A percentile compares a stretch with the other conserved stretches of the same genome.
Evolutionary conservation across 2,329 filamentous ascomycete genomes (phyloP).

Genomic region (Rhinocladiella similis): DNA sequence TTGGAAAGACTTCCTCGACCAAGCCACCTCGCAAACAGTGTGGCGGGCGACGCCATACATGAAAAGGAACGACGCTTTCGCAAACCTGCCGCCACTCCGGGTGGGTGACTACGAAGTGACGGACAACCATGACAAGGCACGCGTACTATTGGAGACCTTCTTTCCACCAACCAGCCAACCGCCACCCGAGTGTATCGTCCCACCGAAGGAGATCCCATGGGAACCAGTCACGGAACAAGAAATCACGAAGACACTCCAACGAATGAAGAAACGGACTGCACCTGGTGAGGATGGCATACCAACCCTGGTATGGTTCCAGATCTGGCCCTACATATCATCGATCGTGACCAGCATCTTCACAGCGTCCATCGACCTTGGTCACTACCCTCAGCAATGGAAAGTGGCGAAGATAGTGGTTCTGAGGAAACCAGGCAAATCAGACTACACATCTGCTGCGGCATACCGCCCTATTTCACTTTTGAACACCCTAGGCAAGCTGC

Average conservation of each 20-base stretch:
- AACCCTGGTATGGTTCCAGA: slow-evolving; percentile 20
- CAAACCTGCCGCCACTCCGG: slow-evolving; percentile 23
- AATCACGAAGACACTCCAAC: slow-evolving; percentile 17
- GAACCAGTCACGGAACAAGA: slow-evolving; percentile 24
- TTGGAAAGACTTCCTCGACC: slow-evolving; percentile 31
- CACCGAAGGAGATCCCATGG: slow-evolving; percentile 19
- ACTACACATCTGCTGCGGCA: slow-evolving; percentile 30
- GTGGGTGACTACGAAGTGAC: slow-evolving; percentile 16
- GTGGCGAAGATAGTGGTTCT: slow-evolving; percentile 19
- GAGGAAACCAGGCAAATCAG: slow-evolving; percentile 27
- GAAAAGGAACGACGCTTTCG: slow-evolving; percentile 13
- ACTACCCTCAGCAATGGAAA: slow-evolving; percentile 27
- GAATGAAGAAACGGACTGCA: slow-evolving; percentile 23
- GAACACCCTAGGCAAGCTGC: slow-evolving; percentile 23
- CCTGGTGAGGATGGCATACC: slow-evolving; percentile 25
- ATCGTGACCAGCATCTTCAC: slow-evolving; percentile 18
- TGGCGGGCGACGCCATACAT: slow-evolving; percentile 27
- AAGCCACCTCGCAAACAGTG: slow-evolving; percentile 22
- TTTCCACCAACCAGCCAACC: slow-evolving; percentile 14
- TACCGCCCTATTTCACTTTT: slow-evolving; percentile 34
- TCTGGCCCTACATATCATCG: slow-evolving; percentile 8
- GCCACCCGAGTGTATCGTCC: slow-evolving; percentile 3
- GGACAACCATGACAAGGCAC: slow-evolving; percentile 27
- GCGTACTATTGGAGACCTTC: slow-evolving; percentile 25
- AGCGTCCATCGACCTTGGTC: slow-evolving; percentile 19